Evolutionary conservation across 331 rosid species (phyloP), one percentile per base, ranked within the genome.

Genomic region (Dryas integrifolia): DNA sequence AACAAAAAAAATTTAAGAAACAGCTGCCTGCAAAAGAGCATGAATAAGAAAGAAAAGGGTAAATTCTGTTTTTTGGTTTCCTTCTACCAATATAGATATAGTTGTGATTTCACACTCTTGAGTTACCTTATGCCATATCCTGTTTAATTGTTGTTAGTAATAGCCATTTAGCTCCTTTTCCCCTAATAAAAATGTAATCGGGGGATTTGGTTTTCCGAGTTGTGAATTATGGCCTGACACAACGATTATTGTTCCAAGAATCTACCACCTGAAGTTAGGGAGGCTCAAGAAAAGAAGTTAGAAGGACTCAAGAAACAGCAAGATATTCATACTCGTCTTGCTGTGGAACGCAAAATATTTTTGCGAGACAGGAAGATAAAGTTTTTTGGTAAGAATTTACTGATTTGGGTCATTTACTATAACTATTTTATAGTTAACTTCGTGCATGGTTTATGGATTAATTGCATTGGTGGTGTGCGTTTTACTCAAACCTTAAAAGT

Each of bases 301-400:
- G 92, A 85, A 65, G 96, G 79, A 14, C 88, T 95, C 70, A 88
- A 83, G 87, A 89, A 86, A 75, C 99, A 95, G 86, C 99, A 89
- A 73, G 99, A 95, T 80, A 82, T 92, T 82, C 99, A 95, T 55
- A 77, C 85, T 40, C 97, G 90, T 49, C 87, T 95, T 9, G 96
- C 97, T 3, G 88, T 85, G 4, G 99, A 95, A 67, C 97, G 96
- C 62, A 79, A 91, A 78, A 84, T 91, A n/a, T 95, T 95, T 70
- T 67, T 91, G 51, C 93, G 97, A 18, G 92, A 88, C 66, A 82
- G 89, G 58, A 95, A 92, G 92, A 92, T 95, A 40, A 95, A 95
- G 79, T 95, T 95, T 81, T 95, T 95, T 76, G 96, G 96, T 89
- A 82, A 58, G 74, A 10, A 30, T 56, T 56, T 72, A n/a, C 50